A percentile compares a stretch with the other conserved stretches of the same genome.
These are phyloP conservation scores for Halocafeteria seosinensis DNA, from an alignment of 108 stramenopile species.

Conservation along the genomic window DNA sequence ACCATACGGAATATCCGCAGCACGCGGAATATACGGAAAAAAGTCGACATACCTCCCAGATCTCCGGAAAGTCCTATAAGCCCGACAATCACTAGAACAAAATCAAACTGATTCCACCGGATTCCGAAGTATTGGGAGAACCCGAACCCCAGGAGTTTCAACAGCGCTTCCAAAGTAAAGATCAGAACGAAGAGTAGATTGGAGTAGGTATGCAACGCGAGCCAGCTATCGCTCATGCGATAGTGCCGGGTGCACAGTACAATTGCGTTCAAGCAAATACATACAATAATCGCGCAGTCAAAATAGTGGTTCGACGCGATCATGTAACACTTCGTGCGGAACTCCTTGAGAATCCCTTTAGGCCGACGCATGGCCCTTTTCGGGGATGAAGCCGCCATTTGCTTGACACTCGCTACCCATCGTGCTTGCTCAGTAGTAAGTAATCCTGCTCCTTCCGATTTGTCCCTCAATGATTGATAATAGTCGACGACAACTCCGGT, in stretches of 20 bases:
- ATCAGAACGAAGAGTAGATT: conserved; percentile 17
- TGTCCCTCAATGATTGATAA: conserved; percentile 37
- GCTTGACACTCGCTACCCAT: no score
- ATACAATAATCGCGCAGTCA: not conserved
- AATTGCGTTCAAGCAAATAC: not conserved
- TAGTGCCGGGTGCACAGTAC: not conserved
- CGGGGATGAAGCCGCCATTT: no score
- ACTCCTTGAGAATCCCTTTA: no score
- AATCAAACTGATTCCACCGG: conserved; percentile 32
- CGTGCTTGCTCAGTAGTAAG: conserved; percentile 25
- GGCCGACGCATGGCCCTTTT: no score
- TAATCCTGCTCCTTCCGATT: conserved; percentile 3
- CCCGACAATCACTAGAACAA: conserved; percentile 28
- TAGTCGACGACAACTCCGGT: conserved; percentile 52
- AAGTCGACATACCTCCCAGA: not conserved
- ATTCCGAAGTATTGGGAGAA: conserved; percentile 17
- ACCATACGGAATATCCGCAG: conserved; percentile 44
- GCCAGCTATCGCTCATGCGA: no score
- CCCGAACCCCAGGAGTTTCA: conserved; percentile 16
- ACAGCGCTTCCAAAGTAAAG: conserved; percentile 19
- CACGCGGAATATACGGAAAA: conserved; percentile 42
- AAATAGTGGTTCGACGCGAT: not conserved
- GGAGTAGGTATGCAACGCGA: no score
- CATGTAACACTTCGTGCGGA: no score
- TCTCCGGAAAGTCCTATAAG: conserved; percentile 20